Evolutionary conservation across 1,284 basidiomycete species (phyloP).

Genomic region (Agaricales sp.): DNA sequence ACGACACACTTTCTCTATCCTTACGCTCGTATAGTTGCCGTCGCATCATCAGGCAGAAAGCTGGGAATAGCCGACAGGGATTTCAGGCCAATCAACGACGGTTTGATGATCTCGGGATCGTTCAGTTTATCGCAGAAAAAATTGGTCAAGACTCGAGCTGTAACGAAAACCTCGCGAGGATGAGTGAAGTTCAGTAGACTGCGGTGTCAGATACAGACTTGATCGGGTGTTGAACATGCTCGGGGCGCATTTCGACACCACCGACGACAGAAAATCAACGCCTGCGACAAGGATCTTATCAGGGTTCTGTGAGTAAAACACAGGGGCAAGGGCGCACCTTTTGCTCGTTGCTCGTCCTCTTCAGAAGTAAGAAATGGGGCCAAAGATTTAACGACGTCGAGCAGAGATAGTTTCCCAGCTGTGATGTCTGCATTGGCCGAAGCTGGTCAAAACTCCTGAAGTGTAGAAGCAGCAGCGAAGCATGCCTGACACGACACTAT

Average conservation of each 20-base stretch:
- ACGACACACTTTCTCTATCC: slow-evolving; percentile 1
- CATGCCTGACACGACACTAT: neutral
- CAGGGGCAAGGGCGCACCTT: slow-evolving; percentile 40
- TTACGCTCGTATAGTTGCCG: neutral
- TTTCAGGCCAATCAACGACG: neutral
- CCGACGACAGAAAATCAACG: slow-evolving; percentile 60
- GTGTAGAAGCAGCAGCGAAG: neutral
- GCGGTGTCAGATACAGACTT: slow-evolving; percentile 56
- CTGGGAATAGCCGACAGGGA: slow-evolving; percentile 1
- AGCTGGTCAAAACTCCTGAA: neutral
- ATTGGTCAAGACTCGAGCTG: neutral
- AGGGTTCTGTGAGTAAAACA: slow-evolving; percentile 2
- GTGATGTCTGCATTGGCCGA: slow-evolving; percentile 45
- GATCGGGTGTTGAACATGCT: slow-evolving; percentile 74
- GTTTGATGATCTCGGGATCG: neutral
- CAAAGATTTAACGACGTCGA: slow-evolving; percentile 80
- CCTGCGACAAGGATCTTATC: slow-evolving; percentile 33
- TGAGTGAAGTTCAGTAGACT: slow-evolving; percentile 71
- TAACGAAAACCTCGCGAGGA: neutral
- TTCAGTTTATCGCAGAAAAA: neutral
- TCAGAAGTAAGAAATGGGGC: slow-evolving; percentile 84
- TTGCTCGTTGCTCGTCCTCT: slow-evolving; percentile 67
- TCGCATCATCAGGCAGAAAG: neutral
- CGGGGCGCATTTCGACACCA: slow-evolving; percentile 51
- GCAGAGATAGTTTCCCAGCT: slow-evolving; percentile 47